Base-by-base conservation (phyloP, 495 filamentous ascomycete species). In the Aspergillus sclerotiicarbonarius region DNA sequence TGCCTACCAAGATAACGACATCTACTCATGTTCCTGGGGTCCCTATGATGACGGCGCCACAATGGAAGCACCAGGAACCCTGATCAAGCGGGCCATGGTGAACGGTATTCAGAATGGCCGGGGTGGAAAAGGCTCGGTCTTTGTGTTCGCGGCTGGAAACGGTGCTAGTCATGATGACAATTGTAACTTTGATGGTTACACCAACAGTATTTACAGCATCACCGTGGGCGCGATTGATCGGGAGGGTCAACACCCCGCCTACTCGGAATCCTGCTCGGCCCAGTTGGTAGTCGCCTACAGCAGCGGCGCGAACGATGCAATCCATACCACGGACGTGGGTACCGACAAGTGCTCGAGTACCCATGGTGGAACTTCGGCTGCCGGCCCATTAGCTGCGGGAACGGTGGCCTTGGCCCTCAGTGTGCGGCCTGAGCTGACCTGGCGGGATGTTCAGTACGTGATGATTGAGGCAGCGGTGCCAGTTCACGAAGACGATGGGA, bases 141-240 rank as follows among this genome's bases (percentile, higher is more conserved):
- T 91, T 63, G 94, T 98, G 49, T 98, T 98, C 72, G 94, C 94
- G 16, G 94, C 92, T 60, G 94, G 94, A 56, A 98, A 98, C 67
- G 94, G 94, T 35, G 95, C 92, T 21, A 71, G 74, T n/a, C 81
- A 67, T 48, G 92, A 88, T 41, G 94, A 98, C 68, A 97, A 98
- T 74, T 98, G 94, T 82, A 98, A 98, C 69, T 98, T 98, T 66
- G 94, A 98, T 67, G 94, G 94, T 10, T 98, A 98, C 71, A 98
- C 95, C 62, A 98, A 98, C 76, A 96, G 91, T 67, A 98, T 98
- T 56, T 98, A 98, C 80, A 96, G 90, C 67, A 91, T 98, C 64
- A 96, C 92, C 2, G 92, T 98, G 31, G 94, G 95, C 18, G 94
- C 93, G 31, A 87, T 98, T 65, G 93, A 96, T 68, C 77, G 90